Evolutionary conservation across 1,284 basidiomycete genomes (phyloP), one percentile per base, ranked within the genome.

Genomic region (Porogramme epimiltina): DNA sequence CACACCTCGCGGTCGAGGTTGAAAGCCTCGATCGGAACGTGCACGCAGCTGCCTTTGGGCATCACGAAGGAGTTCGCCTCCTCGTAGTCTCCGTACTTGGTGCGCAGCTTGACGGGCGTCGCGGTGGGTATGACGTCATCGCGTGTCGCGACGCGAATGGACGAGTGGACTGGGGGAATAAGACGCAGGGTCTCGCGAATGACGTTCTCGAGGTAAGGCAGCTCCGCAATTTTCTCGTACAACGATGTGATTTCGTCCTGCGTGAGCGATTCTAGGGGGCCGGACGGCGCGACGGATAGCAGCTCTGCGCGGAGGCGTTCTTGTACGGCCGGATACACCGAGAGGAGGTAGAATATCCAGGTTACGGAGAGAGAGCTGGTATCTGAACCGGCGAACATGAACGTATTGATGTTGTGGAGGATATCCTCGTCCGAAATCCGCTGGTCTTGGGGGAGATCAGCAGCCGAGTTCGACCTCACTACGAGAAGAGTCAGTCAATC

Each of bases 381-480:
- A 63, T 94, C 91, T 4, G 89, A 89, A 11, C 91, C 91, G 15
- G 89, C 91, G 68, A 93, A 91, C 75, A 93, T 83, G 67, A 93
- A 89, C 0, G 91, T 93, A 59, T 90, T 92, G 69, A 93, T 85
- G 58, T 86, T 92, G 62, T 91, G 74, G 28, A 91, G 73, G 42
- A 93, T 85, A 60, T 93, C 91, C 40, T 85, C 81, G 62, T 93
- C 89, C 2, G 89, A 89, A 54, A 94, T 85, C 39, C 85, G 81
- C 58, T 91, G 82, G 45, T 85, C 81, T 0, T 75, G 73, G 11
- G 82, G 73, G 16, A 89, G 71, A 54, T 88, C 84, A 0, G 70
- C 78, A 3, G 87, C 78, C 37, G 78, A 59, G 64, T 91, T 91
- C 10, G 88, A 86, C 70, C 87, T 89, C 42, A 92, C 89, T 91